phyloP scores from a whole-genome alignment of 2,329 filamentous ascomycete genomes.

The Elsinoe fawcettii region DNA sequence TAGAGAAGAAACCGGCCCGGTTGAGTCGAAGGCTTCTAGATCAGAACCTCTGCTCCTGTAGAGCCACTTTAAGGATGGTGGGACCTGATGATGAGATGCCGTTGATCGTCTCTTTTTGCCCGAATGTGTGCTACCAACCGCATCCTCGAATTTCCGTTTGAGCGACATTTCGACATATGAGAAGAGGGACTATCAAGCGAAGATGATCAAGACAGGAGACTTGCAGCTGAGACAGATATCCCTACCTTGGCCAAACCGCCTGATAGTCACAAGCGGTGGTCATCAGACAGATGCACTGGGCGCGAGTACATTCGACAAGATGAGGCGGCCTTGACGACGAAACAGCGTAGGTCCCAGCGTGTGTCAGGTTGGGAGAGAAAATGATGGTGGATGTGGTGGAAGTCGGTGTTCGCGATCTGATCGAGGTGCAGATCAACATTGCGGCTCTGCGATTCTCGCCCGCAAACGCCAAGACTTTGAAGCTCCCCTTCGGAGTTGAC shows the following conservation, averaged over 20 bases:
- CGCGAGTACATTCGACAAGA: too few relatives aligned
- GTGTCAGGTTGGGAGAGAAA: too few relatives aligned
- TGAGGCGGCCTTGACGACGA: too few relatives aligned
- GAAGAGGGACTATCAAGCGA: too few relatives aligned
- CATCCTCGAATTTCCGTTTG: not conserved
- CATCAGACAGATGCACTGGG: too few relatives aligned
- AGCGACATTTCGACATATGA: not conserved
- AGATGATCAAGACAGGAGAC: too few relatives aligned
- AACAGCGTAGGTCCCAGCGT: too few relatives aligned
- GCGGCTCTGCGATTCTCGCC: not conserved
- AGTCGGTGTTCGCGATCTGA: not conserved
- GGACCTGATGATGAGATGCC: not conserved
- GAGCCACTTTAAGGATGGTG: not conserved
- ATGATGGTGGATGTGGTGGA: too few relatives aligned
- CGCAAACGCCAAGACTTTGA: conserved; percentile 2
- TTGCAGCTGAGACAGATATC: too few relatives aligned
- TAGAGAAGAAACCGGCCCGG: not conserved
- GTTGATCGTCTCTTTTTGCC: not conserved
- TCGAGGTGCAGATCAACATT: not conserved
- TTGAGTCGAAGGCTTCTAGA: not conserved
- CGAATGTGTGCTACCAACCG: not conserved
- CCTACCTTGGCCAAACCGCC: too few relatives aligned
- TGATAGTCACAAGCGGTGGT: too few relatives aligned
- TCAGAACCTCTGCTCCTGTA: conserved; percentile 2
- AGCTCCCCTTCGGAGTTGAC: not conserved